phyloP scores from a whole-genome alignment of 768 basidiomycete genomes.

The Mrakia frigida region DNA sequence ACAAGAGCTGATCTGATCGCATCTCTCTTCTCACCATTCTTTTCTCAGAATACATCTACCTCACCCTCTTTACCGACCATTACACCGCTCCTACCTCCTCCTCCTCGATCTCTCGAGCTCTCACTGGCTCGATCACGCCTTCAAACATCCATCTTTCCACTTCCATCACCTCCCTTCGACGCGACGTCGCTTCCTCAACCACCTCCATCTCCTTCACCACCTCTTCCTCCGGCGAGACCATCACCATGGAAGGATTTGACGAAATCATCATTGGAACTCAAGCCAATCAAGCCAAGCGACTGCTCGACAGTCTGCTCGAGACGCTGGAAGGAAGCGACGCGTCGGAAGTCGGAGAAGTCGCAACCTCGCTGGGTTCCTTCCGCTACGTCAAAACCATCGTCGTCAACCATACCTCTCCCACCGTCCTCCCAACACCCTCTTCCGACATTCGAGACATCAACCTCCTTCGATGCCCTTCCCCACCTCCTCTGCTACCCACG shows the following conservation, averaged over 20 bases:
- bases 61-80: constrained; percentile 63
- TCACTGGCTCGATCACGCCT: constrained; percentile 48
- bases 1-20: not conserved
- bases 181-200: constrained; percentile 34
- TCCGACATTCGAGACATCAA: constrained; percentile 64
- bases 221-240: constrained; percentile 43
- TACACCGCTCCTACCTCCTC: constrained; percentile 52
- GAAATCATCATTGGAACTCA: constrained; percentile 71
- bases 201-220: constrained; percentile 41
- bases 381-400: constrained; percentile 57
- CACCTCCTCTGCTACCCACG: not conserved
- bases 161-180: constrained; percentile 50
- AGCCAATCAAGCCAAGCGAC: constrained; percentile 57
- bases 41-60: constrained; percentile 64
- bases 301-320: constrained; percentile 47
- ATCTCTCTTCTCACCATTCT: not conserved
- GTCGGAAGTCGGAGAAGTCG: constrained; percentile 30
- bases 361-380: constrained; percentile 54
- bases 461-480: constrained; percentile 47
- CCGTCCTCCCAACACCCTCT: constrained; percentile 53
- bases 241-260: constrained; percentile 51
- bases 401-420: constrained; percentile 63
- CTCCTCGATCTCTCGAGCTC: constrained; percentile 21
- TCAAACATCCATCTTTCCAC: constrained; percentile 56
- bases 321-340: constrained; percentile 23